Conservation (phyloP, 1,284 basidiomycete genomes). For the Tilletia caries region DNA sequence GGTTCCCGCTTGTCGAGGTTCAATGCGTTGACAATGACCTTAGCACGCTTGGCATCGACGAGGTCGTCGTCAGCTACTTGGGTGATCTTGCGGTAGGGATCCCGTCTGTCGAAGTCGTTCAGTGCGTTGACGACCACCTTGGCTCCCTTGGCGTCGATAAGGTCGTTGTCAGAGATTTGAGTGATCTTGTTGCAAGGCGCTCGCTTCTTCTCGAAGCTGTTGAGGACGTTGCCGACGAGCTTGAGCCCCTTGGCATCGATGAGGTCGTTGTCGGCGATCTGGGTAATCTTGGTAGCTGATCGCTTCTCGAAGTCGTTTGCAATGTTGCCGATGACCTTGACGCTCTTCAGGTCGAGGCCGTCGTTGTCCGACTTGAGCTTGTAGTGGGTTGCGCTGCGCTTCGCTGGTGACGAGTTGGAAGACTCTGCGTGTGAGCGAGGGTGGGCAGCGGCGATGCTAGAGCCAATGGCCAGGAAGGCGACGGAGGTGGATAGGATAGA, state of each 20-base stretch:
- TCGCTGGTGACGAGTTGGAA: no score
- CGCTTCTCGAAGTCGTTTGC: slow-evolving; percentile 2
- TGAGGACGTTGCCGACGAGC: background rate
- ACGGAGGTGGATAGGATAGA: background rate
- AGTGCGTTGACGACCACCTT: background rate
- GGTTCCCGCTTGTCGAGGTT: slow-evolving; percentile 3
- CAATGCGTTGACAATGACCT: background rate
- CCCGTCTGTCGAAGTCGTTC: background rate
- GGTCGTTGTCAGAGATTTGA: background rate
- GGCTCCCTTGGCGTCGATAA: slow-evolving; percentile 2
- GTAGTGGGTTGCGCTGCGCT: no score
- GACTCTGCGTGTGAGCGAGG: background rate
- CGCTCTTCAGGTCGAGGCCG: background rate
- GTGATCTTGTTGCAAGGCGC: background rate
- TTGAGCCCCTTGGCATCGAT: slow-evolving; percentile 6
- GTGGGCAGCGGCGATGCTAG: slow-evolving; percentile 9
- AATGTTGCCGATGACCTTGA: background rate
- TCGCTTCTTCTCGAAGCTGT: slow-evolving; percentile 2
- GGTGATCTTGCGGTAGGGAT: slow-evolving; percentile 1
- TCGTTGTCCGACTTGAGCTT: background rate
- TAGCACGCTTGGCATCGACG: background rate
- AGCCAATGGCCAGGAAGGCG: slow-evolving; percentile 4
- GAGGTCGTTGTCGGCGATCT: background rate
- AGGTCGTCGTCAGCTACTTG: slow-evolving; percentile 1
- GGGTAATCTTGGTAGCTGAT: background rate